These are phyloP conservation scores for Fraxinus sp. DNA, from an alignment of 305 asterid genomes.

Conservation along the genomic window DNA sequence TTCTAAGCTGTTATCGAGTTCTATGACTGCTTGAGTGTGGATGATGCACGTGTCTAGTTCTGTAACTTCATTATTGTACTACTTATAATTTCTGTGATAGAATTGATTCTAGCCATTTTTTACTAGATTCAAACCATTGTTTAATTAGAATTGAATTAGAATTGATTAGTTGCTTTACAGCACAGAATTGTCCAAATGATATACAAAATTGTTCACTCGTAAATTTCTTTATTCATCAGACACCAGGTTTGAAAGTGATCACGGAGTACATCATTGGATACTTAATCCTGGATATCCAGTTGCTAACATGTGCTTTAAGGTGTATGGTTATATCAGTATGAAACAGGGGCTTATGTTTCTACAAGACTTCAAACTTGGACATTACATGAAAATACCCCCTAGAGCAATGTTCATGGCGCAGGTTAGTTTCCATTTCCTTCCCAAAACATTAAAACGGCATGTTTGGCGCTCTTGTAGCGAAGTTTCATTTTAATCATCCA, in stretches of 20 bases:
- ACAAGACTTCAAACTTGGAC: constrained; percentile 93
- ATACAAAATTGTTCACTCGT: not conserved
- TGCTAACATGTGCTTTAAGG: constrained; percentile 98
- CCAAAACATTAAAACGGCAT: not conserved
- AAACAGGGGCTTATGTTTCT: constrained; percentile 85
- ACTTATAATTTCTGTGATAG: not conserved
- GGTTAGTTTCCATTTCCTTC: constrained; percentile 39
- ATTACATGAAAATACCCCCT: constrained; percentile 95
- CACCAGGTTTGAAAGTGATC: constrained; percentile 86
- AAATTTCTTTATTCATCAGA: constrained; percentile 35
- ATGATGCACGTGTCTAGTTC: not conserved
- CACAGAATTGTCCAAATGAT: not conserved
- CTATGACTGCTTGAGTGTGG: not conserved
- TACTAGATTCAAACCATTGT: not conserved
- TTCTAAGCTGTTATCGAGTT: not conserved
- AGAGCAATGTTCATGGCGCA: constrained; percentile 97
- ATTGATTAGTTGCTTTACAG: not conserved
- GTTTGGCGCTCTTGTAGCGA: not conserved
- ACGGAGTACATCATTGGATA: constrained; percentile 92
- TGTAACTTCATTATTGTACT: not conserved
- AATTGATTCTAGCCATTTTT: not conserved
- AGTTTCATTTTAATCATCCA: not conserved
- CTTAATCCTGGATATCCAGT: constrained; percentile 95
- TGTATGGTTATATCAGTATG: constrained; percentile 88
- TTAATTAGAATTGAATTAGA: not conserved